These are phyloP conservation scores for Alternaria atra DNA, from an alignment of 2,329 filamentous ascomycete genomes.

Conservation along the genomic window DNA sequence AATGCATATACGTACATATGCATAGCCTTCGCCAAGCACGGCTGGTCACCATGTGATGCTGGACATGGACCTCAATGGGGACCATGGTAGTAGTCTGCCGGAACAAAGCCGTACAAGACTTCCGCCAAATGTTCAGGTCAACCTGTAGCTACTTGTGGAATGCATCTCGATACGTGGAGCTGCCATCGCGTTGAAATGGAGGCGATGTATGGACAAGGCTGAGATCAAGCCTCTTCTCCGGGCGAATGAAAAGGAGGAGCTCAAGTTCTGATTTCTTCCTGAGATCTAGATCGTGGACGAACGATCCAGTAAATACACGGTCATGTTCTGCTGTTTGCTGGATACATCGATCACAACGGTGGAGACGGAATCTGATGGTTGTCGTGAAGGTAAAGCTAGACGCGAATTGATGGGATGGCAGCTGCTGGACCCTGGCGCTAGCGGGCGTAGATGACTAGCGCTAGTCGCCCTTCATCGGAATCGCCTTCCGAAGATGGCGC, in stretches of 20 bases:
- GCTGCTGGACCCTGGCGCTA: constrained; percentile 17
- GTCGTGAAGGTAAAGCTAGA: not conserved
- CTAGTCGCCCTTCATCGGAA: not conserved
- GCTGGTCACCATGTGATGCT: too few relatives aligned
- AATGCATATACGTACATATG: too few relatives aligned
- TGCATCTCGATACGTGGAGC: not conserved
- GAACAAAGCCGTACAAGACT: not conserved
- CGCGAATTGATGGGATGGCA: not conserved
- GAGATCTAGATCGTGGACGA: not conserved
- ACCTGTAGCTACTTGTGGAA: not conserved
- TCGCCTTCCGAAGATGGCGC: constrained; percentile 18
- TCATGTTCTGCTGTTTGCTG: fast-evolving
- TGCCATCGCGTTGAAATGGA: not conserved
- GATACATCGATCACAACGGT: not conserved
- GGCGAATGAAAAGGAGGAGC: not conserved
- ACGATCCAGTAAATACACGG: not conserved
- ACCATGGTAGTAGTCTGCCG: too few relatives aligned
- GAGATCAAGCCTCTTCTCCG: not conserved
- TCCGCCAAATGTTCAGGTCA: not conserved
- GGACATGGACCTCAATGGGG: too few relatives aligned
- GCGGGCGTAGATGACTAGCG: not conserved
- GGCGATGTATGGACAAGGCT: not conserved
- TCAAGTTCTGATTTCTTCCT: too few relatives aligned
- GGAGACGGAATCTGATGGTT: not conserved
- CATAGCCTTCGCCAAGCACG: too few relatives aligned